These are phyloP conservation scores for Chenopodium berlandieri DNA, from an alignment of 148 eudicot genomes.

Conservation along the genomic window DNA sequence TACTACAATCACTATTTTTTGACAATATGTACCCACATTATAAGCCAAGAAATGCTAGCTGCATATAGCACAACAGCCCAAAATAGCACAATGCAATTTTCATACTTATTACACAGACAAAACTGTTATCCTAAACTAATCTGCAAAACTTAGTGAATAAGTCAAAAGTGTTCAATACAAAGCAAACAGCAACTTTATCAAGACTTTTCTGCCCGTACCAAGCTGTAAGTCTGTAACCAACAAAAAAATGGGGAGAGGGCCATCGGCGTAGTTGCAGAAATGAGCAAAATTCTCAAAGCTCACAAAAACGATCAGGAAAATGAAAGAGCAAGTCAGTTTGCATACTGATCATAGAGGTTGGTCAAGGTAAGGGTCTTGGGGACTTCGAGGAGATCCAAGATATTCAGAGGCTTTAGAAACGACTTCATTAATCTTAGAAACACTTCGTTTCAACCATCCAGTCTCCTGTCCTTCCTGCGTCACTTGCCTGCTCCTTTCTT, in stretches of 20 bases:
- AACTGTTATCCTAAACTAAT: constrained; percentile 6
- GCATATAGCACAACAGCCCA: background rate
- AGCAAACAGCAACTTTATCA: constrained; percentile 8
- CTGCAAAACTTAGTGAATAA: constrained; percentile 7
- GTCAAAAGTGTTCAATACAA: constrained; percentile 9
- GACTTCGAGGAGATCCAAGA: constrained; percentile 41
- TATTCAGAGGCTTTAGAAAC: constrained; percentile 59
- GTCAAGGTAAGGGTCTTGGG: constrained; percentile 56
- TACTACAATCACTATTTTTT: background rate
- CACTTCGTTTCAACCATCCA: constrained; percentile 66
- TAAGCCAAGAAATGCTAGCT: background rate
- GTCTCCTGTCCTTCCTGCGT: constrained; percentile 40
- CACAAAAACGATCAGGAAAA: background rate
- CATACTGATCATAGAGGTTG: constrained; percentile 51
- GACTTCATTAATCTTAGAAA: constrained; percentile 50
- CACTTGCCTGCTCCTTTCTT: constrained; percentile 46
- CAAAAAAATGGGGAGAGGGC: background rate
- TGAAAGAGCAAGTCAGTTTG: background rate
- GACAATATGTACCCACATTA: background rate
- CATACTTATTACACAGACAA: background rate
- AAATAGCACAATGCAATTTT: background rate
- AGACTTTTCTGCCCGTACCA: background rate
- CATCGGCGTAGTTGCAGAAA: constrained; percentile 1
- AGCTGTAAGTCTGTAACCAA: background rate
- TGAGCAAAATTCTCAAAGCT: background rate